Percentiles rank a stretch among this genome's conserved stretches.
phyloP scores from a whole-genome alignment of 352 stramenopile species.

The Phytophthora pseudosyringae region DNA sequence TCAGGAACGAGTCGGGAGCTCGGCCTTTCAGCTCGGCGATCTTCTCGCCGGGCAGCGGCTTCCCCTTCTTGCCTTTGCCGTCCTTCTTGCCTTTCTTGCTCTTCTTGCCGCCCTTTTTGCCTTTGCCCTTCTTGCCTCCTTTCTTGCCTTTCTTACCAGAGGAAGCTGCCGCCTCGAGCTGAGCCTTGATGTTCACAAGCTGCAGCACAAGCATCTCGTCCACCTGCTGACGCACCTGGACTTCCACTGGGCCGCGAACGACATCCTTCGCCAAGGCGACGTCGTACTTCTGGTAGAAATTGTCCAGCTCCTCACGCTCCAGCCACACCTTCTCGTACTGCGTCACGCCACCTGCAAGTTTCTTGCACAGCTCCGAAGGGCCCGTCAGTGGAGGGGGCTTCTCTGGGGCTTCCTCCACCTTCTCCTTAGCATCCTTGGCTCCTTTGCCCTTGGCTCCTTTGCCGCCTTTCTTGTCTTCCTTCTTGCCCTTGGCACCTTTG shows the following conservation, averaged over 20 bases:
- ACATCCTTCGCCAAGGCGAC: slow-evolving; percentile 91
- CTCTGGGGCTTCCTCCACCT: slow-evolving; percentile 72
- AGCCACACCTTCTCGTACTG: slow-evolving; percentile 92
- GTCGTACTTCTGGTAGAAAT: slow-evolving; percentile 95
- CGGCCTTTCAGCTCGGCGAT: slow-evolving; percentile 92
- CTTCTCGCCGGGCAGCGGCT: slow-evolving; percentile 91
- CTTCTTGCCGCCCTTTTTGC: slow-evolving; percentile 65
- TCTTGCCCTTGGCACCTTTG: slow-evolving; percentile 53
- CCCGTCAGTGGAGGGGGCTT: slow-evolving; percentile 87
- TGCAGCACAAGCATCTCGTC: slow-evolving; percentile 95
- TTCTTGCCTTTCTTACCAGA: slow-evolving; percentile 85
- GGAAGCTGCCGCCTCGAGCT: slow-evolving; percentile 75
- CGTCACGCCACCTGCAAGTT: slow-evolving; percentile 59
- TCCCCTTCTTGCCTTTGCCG: slow-evolving; percentile 67
- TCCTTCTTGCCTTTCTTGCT: slow-evolving; percentile 58
- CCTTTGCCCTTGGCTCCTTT: slow-evolving; percentile 68
- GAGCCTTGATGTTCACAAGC: slow-evolving; percentile 94
- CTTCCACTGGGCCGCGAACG: slow-evolving; percentile 86
- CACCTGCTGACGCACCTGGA: slow-evolving; percentile 89
- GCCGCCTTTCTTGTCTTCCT: slow-evolving; percentile 55
- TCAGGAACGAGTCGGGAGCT: slow-evolving; percentile 90
- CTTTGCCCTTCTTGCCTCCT: slow-evolving; percentile 62
- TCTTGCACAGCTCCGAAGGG: slow-evolving; percentile 86
- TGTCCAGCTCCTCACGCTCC: slow-evolving; percentile 86
- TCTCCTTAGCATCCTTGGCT: slow-evolving; percentile 55